phyloP scores from a whole-genome alignment of 257 asterid genomes.

The Asclepias syriaca region DNA sequence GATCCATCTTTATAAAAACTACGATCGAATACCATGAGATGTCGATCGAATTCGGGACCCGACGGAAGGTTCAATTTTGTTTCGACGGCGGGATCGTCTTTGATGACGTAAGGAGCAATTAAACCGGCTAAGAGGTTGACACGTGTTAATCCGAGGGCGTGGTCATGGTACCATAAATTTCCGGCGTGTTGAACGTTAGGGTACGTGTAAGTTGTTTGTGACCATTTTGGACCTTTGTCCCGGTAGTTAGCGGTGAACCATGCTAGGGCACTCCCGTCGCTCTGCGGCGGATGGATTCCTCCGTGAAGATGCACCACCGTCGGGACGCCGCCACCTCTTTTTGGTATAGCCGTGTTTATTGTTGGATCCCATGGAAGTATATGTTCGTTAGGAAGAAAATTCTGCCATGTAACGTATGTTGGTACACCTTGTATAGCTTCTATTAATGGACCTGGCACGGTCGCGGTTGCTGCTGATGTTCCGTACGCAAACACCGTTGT shows the following conservation, averaged over 20 bases:
- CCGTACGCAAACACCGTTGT: conserved; percentile 17
- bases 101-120: conserved; percentile 10
- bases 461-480: conserved; percentile 11
- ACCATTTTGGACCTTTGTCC: conserved; percentile 10
- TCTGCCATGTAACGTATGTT: conserved; percentile 1
- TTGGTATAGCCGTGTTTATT: neutral
- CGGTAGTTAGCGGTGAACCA: conserved; percentile 12
- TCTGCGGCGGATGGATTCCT: conserved; percentile 13
- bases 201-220: conserved; percentile 1
- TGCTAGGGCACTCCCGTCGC: conserved; percentile 15
- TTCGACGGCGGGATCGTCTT: conserved; percentile 1
- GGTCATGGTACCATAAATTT: conserved; percentile 16
- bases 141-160: conserved; percentile 14
- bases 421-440: conserved; percentile 5
- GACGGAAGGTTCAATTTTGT: conserved; percentile 10
- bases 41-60: conserved; percentile 12
- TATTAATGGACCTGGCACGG: conserved; percentile 11
- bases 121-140: conserved; percentile 15
- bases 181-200: conserved; percentile 14
- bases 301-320: conserved; percentile 16
- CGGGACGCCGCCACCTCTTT: conserved; percentile 3
- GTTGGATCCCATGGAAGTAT: conserved; percentile 13
- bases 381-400: conserved; percentile 4
- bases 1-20: conserved; percentile 13
- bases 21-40: conserved; percentile 16